These are phyloP conservation scores for Cucurbita argyrosperma DNA, from an alignment of 306 rosid genomes.

Conservation along the genomic window DNA sequence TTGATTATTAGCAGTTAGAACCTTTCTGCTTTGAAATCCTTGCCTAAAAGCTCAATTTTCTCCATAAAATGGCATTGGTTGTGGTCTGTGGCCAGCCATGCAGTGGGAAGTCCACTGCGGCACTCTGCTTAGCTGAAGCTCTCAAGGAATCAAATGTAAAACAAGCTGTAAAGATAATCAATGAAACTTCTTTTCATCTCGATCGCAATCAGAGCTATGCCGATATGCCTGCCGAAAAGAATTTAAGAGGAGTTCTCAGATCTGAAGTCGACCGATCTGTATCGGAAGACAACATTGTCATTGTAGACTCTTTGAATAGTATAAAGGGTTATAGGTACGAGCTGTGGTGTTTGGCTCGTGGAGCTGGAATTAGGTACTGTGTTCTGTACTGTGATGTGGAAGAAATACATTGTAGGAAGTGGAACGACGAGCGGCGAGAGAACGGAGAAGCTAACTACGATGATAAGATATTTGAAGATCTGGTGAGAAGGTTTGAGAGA, in stretches of 20 bases:
- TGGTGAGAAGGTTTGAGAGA: conserved; percentile 71
- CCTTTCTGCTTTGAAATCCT: not conserved
- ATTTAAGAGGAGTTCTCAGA: conserved; percentile 76
- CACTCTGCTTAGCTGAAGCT: conserved; percentile 43
- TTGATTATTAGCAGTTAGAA: not conserved
- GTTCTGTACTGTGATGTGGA: conserved; percentile 68
- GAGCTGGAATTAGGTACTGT: conserved; percentile 71
- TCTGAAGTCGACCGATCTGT: conserved; percentile 83
- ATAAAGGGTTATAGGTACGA: conserved; percentile 91
- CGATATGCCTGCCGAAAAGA: conserved; percentile 84
- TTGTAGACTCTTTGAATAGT: conserved; percentile 75
- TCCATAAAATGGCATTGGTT: conserved; percentile 61
- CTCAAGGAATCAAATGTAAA: conserved; percentile 48
- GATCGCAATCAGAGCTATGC: conserved; percentile 71
- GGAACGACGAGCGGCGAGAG: conserved; percentile 72
- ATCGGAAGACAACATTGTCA: conserved; percentile 50
- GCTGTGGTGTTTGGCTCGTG: conserved; percentile 96
- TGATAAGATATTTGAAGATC: conserved; percentile 64
- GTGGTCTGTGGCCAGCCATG: conserved; percentile 90
- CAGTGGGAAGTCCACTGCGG: conserved; percentile 65
- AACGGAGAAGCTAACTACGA: conserved; percentile 45
- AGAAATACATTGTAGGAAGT: conserved; percentile 45
- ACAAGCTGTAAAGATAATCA: conserved; percentile 43
- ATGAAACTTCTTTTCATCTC: conserved; percentile 67
- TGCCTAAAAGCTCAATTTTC: not conserved